Evolutionary conservation across 2,329 filamentous ascomycete species (phyloP).

Genomic region (Cladorrhinum sp.): DNA sequence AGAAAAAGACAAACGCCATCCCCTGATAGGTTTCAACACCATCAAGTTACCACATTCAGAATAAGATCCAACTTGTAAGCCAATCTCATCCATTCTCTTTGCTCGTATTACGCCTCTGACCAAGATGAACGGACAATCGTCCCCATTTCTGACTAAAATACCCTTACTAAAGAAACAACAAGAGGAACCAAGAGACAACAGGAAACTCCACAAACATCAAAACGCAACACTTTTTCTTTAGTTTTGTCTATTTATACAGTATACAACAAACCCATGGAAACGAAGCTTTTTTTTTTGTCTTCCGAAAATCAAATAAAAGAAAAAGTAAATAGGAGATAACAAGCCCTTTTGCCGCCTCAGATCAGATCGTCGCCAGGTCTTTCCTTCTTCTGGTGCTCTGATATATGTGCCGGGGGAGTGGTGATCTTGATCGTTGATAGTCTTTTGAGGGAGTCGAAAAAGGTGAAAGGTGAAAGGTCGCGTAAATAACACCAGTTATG

Average conservation of each 20-base stretch:
- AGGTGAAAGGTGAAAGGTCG: neutral
- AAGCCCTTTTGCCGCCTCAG: neutral
- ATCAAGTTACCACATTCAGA: too few species aligned
- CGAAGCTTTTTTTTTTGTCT: slow-evolving; percentile 1
- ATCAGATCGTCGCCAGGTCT: neutral
- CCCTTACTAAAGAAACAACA: neutral
- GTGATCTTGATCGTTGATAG: neutral
- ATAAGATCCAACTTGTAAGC: too few species aligned
- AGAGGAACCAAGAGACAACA: too few species aligned
- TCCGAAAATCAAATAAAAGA: neutral
- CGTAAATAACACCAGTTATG: too few species aligned
- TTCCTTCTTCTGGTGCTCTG: neutral
- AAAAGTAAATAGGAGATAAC: neutral
- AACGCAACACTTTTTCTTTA: slow-evolving; percentile 5
- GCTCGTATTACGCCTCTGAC: too few species aligned
- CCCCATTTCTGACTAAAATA: neutral
- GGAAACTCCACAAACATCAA: neutral
- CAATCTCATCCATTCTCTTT: too few species aligned
- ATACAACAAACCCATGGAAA: neutral
- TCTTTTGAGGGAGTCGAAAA: neutral
- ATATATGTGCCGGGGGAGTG: neutral
- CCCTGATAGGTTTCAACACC: too few species aligned
- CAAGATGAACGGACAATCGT: too few species aligned
- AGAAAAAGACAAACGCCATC: too few species aligned
- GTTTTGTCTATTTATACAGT: slow-evolving; percentile 6